Evolutionary conservation across 208 protist species (phyloP).

Genomic region (Phytomonas sp.): DNA sequence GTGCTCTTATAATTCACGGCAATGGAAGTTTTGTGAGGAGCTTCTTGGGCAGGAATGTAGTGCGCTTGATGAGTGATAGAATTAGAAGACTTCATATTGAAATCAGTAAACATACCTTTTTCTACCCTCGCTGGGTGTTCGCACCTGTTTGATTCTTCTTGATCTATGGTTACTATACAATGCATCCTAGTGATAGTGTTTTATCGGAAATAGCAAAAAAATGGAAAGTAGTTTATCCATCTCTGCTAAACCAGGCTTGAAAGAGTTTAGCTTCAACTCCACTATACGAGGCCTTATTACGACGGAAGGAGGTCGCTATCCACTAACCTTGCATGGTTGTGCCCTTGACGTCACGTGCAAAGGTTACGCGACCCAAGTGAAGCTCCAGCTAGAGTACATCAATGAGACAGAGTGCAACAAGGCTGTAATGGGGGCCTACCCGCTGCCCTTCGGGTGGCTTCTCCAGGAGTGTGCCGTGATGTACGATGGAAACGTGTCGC

Average conservation of each 20-base stretch:
- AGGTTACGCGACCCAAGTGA: conserved; percentile 50
- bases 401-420: conserved; percentile 50
- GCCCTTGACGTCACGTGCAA: conserved; percentile 32
- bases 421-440: conserved; percentile 53
- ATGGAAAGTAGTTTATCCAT: conserved; percentile 6
- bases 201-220: conserved; percentile 1
- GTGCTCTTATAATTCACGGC: neutral
- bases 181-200: neutral
- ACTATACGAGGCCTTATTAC: neutral
- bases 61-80: neutral
- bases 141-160: neutral
- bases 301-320: neutral
- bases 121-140: neutral
- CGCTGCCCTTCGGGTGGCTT: conserved; percentile 45
- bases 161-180: neutral
- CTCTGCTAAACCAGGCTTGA: neutral
- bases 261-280: conserved; percentile 1
- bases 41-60: neutral
- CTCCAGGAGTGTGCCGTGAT: conserved; percentile 26
- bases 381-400: conserved; percentile 47
- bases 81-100: neutral
- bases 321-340: conserved; percentile 46
- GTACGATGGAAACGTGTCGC: conserved; percentile 26
- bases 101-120: neutral
- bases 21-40: neutral